Evolutionary conservation across 495 filamentous ascomycete genomes (phyloP), one percentile per base, ranked within the genome.

Genomic region (Aeminium ludgeri): DNA sequence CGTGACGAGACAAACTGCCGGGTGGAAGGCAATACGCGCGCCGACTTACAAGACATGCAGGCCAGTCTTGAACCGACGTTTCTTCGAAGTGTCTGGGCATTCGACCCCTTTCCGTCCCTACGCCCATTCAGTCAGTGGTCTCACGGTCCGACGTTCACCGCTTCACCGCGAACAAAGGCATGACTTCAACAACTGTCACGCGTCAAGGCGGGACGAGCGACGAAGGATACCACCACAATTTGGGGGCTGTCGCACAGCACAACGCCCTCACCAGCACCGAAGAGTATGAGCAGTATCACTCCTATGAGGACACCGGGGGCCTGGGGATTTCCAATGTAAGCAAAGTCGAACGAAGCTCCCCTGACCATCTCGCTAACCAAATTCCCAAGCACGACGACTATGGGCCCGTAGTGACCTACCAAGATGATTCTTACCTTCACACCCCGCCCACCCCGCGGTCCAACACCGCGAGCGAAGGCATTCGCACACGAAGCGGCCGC

Each of bases 401-500:
- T 25, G 23, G 4, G 23, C 23, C 23, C 23, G 23, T 25, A 8
- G 30, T n/a, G 11, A 36, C 35, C 2, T 49, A 44, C 41, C 1
- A 19, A 12, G 40, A 46, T 15, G 40, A 41, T 13, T n/a, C 30
- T 13, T 45, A 43, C 43, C 20, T 51, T 36, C 50, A 49, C 38
- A 56, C 56, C 45, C 58, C 64, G 12, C 58, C 60, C 10, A 65
- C 63, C 17, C 63, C 63, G 18, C 43, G 40, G 20, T 55, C 58
- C 17, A 46, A 52, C 1, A 58, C 52, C 17, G 46, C 55, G 25
- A 61, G 59, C 41, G 53, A 59, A 20, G 51, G 43, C 18, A 31
- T 55, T 16, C 56, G 57, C 37, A 74, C 65, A 10, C 60, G 69
- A 41, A 71, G 66, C 49, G 64, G 65, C 28, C 59, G 66, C 16